A percentile compares a stretch with the other conserved stretches of the same genome.
Evolutionary conservation across 768 basidiomycete genomes (phyloP).

Genomic region (Tephrocybe rancida): DNA sequence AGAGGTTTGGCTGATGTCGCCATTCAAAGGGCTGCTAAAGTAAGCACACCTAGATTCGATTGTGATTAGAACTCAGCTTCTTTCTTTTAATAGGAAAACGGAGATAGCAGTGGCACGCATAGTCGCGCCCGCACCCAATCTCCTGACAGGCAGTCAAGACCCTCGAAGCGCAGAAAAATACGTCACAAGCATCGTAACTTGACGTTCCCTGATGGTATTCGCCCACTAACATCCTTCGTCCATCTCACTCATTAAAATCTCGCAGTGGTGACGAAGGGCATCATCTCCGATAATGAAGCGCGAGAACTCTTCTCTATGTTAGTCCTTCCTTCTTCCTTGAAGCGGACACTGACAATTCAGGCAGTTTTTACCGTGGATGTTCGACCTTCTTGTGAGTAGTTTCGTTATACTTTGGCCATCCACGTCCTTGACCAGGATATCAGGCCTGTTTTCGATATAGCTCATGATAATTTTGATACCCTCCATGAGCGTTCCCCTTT

Average conservation of each 20-base stretch:
- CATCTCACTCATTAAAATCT: conserved; percentile 8
- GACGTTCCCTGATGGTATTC: conserved; percentile 77
- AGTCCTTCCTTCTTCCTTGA: conserved; percentile 24
- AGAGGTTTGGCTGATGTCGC: conserved; percentile 82
- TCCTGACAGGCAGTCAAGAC: conserved; percentile 68
- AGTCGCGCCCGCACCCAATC: conserved; percentile 77
- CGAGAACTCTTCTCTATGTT: conserved; percentile 86
- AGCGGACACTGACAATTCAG: conserved; percentile 16
- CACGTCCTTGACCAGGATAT: conserved; percentile 2
- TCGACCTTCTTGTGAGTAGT: conserved; percentile 67
- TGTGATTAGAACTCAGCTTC: conserved; percentile 11
- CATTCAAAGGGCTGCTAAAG: conserved; percentile 77
- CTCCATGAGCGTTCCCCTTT: conserved; percentile 91
- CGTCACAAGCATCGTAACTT: conserved; percentile 63
- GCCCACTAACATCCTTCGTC: conserved; percentile 1
- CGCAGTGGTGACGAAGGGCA: conserved; percentile 80
- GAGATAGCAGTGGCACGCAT: conserved; percentile 73
- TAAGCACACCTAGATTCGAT: conserved; percentile 28
- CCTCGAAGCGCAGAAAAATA: conserved; percentile 72
- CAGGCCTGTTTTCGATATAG: conserved; percentile 81
- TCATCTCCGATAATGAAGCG: conserved; percentile 82
- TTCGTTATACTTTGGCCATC: conserved; percentile 19
- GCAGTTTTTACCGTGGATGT: conserved; percentile 90
- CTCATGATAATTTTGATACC: conserved; percentile 82
- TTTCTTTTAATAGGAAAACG: conserved; percentile 60